phyloP scores from a whole-genome alignment of 192 early-diverging fungal genomes.

The Backusella psychrophila region DNA sequence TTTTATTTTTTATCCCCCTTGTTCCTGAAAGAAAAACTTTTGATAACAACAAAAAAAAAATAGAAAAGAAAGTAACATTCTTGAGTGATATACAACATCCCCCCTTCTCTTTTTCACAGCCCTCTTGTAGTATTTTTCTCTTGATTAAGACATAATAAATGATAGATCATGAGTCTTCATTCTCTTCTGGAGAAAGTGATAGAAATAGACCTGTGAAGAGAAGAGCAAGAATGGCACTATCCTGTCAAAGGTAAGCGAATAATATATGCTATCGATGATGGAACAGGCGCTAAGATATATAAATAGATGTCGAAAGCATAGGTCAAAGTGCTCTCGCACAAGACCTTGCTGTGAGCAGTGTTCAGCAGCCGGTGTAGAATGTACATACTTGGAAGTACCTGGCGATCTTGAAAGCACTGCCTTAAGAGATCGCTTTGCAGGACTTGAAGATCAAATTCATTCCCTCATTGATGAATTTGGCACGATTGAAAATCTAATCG shows the following conservation, averaged over 20 bases:
- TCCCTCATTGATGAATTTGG: slow-evolving; percentile 28
- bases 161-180: background rate
- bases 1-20: no score
- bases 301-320: slow-evolving; percentile 30
- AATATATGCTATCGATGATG: no score
- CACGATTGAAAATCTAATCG: slow-evolving; percentile 24
- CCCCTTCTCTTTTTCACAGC: no score
- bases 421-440: slow-evolving; percentile 34
- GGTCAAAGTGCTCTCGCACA: slow-evolving; percentile 35
- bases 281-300: background rate
- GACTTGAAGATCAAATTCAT: slow-evolving; percentile 36
- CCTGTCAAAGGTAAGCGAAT: slow-evolving; percentile 22
- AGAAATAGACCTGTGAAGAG: slow-evolving; percentile 11
- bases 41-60: no score
- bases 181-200: background rate
- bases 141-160: background rate
- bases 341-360: slow-evolving; percentile 33
- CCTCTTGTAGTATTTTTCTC: background rate
- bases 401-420: slow-evolving; percentile 40
- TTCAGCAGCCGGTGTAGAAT: slow-evolving; percentile 18
- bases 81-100: no score
- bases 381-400: slow-evolving; percentile 31
- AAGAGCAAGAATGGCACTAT: slow-evolving; percentile 25
- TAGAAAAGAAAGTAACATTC: no score
- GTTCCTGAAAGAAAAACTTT: no score